Conservation (phyloP, 1,139 yeast species). For the Sugiyamaella xylanicola region DNA sequence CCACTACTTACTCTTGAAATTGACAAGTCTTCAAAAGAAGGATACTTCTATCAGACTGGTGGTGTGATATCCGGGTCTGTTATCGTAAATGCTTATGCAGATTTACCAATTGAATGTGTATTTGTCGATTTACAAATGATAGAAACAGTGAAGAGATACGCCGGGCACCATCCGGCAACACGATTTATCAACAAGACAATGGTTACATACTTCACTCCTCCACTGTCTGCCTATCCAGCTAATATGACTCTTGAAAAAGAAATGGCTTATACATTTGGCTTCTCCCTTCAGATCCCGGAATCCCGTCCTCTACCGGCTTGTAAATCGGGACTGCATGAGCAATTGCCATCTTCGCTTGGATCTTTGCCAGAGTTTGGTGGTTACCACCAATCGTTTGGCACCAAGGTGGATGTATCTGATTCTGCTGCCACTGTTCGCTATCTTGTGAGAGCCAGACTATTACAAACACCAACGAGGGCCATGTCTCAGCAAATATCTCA, state of each 20-base stretch:
- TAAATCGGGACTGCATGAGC: conserved; percentile 15
- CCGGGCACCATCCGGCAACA: conserved; percentile 22
- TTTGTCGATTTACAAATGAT: conserved; percentile 19
- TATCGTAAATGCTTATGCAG: conserved; percentile 16
- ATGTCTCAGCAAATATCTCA: conserved; percentile 10
- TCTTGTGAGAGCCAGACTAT: conserved; percentile 16
- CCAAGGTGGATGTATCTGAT: conserved; percentile 18
- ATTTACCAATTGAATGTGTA: conserved; percentile 15
- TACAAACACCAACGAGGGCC: conserved; percentile 8
- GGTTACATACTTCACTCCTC: conserved; percentile 16
- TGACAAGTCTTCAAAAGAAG: conserved; percentile 11
- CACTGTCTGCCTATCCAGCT: conserved; percentile 20
- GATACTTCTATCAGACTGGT: conserved; percentile 20
- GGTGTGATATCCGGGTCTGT: conserved; percentile 22
- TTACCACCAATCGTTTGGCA: conserved; percentile 6
- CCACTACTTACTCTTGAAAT: conserved; percentile 15
- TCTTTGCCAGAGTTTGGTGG: conserved; percentile 17
- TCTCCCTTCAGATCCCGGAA: conserved; percentile 23
- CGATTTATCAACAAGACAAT: conserved; percentile 12
- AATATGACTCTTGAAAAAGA: conserved; percentile 16
- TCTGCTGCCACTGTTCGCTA: conserved; percentile 16
- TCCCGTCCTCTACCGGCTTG: conserved; percentile 17
- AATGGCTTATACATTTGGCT: conserved; percentile 21
- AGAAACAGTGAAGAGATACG: conserved; percentile 24
- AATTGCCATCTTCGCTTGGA: conserved; percentile 20